phyloP scores from a whole-genome alignment of 495 filamentous ascomycete species.

The Apiosordaria backusii region DNA sequence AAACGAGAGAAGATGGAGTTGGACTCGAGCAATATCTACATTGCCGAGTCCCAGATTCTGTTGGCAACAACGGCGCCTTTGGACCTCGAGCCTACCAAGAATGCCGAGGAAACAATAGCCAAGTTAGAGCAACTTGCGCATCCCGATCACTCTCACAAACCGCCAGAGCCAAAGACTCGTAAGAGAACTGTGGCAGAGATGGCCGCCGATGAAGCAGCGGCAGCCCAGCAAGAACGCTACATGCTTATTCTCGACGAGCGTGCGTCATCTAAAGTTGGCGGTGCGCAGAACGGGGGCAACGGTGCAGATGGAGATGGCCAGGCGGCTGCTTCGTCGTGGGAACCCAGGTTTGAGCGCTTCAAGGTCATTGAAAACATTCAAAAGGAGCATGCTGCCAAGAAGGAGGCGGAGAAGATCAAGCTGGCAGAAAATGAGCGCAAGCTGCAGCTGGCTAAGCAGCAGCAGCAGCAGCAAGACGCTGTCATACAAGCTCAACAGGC shows the following conservation, averaged over 20 bases:
- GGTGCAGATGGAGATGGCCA: slow-evolving; percentile 71
- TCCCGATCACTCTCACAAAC: slow-evolving; percentile 68
- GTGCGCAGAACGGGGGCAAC: slow-evolving; percentile 55
- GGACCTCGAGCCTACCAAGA: slow-evolving; percentile 68
- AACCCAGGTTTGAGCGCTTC: slow-evolving; percentile 85
- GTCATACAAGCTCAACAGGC: slow-evolving; percentile 40
- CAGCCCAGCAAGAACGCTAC: slow-evolving; percentile 81
- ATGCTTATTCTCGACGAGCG: slow-evolving; percentile 94
- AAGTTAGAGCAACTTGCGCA: slow-evolving; percentile 68
- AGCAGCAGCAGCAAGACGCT: slow-evolving; percentile 30
- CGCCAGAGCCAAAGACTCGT: slow-evolving; percentile 79
- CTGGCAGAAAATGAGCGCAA: slow-evolving; percentile 66
- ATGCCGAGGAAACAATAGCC: slow-evolving; percentile 60
- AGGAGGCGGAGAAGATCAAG: slow-evolving; percentile 56
- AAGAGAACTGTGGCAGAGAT: slow-evolving; percentile 94
- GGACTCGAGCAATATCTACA: slow-evolving; percentile 64
- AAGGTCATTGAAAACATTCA: slow-evolving; percentile 86
- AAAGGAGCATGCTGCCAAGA: slow-evolving; percentile 68
- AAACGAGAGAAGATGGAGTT: slow-evolving; percentile 69
- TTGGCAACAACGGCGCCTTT: slow-evolving; percentile 68
- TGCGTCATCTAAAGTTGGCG: slow-evolving; percentile 55
- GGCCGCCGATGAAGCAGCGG: slow-evolving; percentile 86
- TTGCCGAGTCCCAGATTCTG: slow-evolving; percentile 69
- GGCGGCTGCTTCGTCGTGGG: slow-evolving; percentile 64
- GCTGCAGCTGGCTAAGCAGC: slow-evolving; percentile 49